phyloP scores from a whole-genome alignment of 1,284 basidiomycete genomes.

The Microbotryum scabiosae region DNA sequence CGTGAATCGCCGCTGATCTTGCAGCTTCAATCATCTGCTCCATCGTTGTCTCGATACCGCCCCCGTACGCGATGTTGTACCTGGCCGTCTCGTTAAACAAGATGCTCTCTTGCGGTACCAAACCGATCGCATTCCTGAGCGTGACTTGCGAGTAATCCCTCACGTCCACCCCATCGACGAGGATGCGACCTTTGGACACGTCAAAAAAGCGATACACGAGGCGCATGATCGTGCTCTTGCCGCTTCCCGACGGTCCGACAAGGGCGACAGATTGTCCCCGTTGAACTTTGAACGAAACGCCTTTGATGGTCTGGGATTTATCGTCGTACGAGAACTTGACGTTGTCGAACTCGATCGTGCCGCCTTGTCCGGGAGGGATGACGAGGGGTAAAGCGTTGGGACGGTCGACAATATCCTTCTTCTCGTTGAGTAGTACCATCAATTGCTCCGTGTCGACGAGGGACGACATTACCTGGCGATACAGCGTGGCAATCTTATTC shows the following conservation, averaged over 20 bases:
- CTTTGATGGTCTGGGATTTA: conserved; percentile 59
- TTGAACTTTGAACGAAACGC: conserved; percentile 73
- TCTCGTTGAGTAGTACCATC: conserved; percentile 60
- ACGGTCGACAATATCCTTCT: conserved; percentile 70
- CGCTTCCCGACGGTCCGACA: conserved; percentile 51
- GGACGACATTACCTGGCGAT: conserved; percentile 21
- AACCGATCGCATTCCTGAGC: conserved; percentile 58
- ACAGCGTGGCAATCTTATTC: conserved; percentile 53
- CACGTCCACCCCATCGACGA: conserved; percentile 67
- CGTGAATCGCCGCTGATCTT: conserved; percentile 70
- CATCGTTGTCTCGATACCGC: conserved; percentile 56
- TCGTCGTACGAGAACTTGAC: conserved; percentile 69
- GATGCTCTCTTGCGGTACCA: conserved; percentile 55
- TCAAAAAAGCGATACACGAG: conserved; percentile 81
- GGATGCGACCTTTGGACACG: conserved; percentile 54
- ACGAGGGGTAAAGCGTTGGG: conserved; percentile 64
- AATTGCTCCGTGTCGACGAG: conserved; percentile 70
- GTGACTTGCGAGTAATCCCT: conserved; percentile 69
- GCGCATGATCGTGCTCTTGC: conserved; percentile 26
- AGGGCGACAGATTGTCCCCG: conserved; percentile 71
- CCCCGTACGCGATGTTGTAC: conserved; percentile 27
- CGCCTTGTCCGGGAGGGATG: conserved; percentile 48
- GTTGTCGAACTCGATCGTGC: conserved; percentile 68
- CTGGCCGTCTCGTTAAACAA: conserved; percentile 61
- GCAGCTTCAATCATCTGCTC: conserved; percentile 67